A percentile compares a stretch with the other conserved stretches of the same genome.
phyloP scores from a whole-genome alignment of 495 filamentous ascomycete species.

The Pyrenula massariospora region DNA sequence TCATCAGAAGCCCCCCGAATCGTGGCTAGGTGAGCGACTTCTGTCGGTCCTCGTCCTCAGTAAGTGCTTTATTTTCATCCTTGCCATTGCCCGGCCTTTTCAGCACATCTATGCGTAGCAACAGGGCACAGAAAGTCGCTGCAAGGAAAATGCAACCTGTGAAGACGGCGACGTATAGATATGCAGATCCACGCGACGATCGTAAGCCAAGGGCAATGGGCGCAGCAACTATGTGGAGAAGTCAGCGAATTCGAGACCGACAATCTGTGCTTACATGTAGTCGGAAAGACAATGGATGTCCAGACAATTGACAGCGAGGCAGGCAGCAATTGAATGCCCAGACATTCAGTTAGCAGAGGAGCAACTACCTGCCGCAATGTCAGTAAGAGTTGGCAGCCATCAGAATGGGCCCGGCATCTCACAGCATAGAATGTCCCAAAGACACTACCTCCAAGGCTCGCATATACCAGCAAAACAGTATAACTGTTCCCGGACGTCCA shows the following conservation, averaged over 20 bases:
- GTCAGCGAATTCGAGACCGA: neutral
- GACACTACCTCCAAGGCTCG: no score
- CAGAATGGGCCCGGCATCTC: no score
- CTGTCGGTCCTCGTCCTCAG: no score
- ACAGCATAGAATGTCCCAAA: no score
- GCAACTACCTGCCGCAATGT: constrained; percentile 40
- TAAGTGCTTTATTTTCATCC: no score
- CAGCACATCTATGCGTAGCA: no score
- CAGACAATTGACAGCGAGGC: constrained; percentile 65
- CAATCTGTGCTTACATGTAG: constrained; percentile 33
- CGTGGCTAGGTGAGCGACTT: no score
- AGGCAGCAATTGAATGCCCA: constrained; percentile 61
- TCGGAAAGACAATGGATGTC: constrained; percentile 60
- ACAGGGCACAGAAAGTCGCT: constrained; percentile 26
- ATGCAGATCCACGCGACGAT: constrained; percentile 28
- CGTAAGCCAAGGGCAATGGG: constrained; percentile 59
- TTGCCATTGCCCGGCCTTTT: no score
- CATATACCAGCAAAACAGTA: no score
- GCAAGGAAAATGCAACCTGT: constrained; percentile 57
- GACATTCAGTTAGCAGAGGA: constrained; percentile 67
- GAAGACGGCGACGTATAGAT: constrained; percentile 54
- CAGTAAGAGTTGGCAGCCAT: constrained; percentile 45
- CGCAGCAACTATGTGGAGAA: constrained; percentile 39
- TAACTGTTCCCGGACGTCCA: no score
- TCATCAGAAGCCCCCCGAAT: no score